A percentile compares a stretch with the other conserved stretches of the same genome.
phyloP scores from a whole-genome alignment of 2,329 filamentous ascomycete species.

The Pyrenochaeta sp. region DNA sequence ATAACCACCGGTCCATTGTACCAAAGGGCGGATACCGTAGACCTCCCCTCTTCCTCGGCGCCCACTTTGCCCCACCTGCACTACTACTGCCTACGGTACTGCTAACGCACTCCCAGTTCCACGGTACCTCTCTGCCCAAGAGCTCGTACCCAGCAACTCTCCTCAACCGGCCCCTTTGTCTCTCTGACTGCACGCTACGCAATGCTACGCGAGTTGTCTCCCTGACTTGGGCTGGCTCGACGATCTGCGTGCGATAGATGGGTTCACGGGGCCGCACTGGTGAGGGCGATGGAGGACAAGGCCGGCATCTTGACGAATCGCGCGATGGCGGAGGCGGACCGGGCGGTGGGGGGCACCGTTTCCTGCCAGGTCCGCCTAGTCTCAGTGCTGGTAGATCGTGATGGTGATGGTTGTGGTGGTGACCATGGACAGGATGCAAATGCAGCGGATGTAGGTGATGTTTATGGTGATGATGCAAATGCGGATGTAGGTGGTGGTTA shows the following conservation, averaged over 20 bases:
- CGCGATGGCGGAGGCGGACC: conserved; percentile 26
- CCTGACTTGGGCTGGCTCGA: conserved; percentile 33
- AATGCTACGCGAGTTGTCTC: conserved; percentile 39
- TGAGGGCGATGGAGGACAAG: conserved; percentile 10
- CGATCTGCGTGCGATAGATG: conserved; percentile 41
- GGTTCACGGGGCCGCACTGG: conserved; percentile 27
- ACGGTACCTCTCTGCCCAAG: conserved; percentile 38
- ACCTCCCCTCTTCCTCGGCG: conserved; percentile 10
- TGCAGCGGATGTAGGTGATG: conserved; percentile 32
- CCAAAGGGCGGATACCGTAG: conserved; percentile 42
- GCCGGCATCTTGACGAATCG: conserved; percentile 11
- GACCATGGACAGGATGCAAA: conserved; percentile 30
- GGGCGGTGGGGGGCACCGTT: conserved; percentile 21
- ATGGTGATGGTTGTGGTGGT: conserved; percentile 20
- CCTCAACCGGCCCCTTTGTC: conserved; percentile 25
- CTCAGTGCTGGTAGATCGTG: conserved; percentile 15
- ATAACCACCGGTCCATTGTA: conserved; percentile 36
- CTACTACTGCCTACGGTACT: conserved; percentile 31
- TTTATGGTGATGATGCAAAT: conserved; percentile 26
- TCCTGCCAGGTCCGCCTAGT: conserved; percentile 33
- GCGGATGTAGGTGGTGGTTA: conserved; percentile 26
- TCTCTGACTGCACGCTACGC: conserved; percentile 21
- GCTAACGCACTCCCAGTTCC: conserved; percentile 47
- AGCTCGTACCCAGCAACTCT: conserved; percentile 45
- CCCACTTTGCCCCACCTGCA: conserved; percentile 11